A percentile compares a stretch with the other conserved stretches of the same genome.
phyloP scores from a whole-genome alignment of 2,329 filamentous ascomycete species.

The Colletotrichum scovillei region DNA sequence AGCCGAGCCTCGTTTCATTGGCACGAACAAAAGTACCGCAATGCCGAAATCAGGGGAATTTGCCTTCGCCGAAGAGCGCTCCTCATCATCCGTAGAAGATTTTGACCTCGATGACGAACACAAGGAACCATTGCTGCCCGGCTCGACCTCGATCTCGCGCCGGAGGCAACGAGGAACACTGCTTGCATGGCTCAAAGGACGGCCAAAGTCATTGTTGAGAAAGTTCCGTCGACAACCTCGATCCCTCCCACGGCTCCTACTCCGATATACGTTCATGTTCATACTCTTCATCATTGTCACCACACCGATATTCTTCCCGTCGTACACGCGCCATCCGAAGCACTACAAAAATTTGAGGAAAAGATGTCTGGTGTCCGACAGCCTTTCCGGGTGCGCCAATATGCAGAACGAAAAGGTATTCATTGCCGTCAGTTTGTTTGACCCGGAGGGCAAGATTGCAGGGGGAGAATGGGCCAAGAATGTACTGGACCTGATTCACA shows the following conservation, averaged over 20 bases:
- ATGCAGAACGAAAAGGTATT: constrained; percentile 73
- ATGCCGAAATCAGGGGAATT: constrained; percentile 9
- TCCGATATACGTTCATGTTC: constrained; percentile 42
- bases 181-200: constrained; percentile 22
- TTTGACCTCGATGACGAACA: constrained; percentile 24
- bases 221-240: constrained; percentile 32
- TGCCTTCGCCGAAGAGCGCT: neutral
- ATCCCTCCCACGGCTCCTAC: constrained; percentile 15
- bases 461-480: constrained; percentile 72
- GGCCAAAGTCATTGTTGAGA: constrained; percentile 26
- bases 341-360: constrained; percentile 50
- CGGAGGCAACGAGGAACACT: constrained; percentile 6
- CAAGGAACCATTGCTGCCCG: constrained; percentile 25
- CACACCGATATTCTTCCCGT: constrained; percentile 53
- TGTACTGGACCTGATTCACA: constrained; percentile 70
- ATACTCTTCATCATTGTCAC: constrained; percentile 45
- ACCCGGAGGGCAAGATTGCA: constrained; percentile 69
- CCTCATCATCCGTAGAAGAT: constrained; percentile 19
- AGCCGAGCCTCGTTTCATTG: neutral
- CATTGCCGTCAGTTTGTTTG: constrained; percentile 78
- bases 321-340: constrained; percentile 52
- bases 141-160: neutral
- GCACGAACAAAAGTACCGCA: neutral
- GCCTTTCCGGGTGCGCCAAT: constrained; percentile 50
- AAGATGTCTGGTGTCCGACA: constrained; percentile 43